Conservation (phyloP, 768 basidiomycete species). For the Vararia minispora region DNA sequence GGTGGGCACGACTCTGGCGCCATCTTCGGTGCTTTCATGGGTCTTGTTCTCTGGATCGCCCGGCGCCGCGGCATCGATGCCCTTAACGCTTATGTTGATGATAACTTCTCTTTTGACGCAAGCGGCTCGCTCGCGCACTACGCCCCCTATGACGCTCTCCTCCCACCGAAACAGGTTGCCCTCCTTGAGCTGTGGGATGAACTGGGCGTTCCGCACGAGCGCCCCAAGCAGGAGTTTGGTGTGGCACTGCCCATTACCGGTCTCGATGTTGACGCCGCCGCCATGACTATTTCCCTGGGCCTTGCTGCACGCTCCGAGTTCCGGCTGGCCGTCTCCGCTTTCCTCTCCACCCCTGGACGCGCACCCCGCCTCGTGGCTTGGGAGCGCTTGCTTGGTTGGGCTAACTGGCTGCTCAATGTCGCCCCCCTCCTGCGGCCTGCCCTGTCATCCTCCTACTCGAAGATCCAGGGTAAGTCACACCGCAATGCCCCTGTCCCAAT, state of each 20-base stretch:
- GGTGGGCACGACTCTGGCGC: conserved; percentile 7
- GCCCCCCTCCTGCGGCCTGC: conserved; percentile 21
- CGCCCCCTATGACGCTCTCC: conserved; percentile 17
- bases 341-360: not conserved
- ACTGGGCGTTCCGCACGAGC: conserved; percentile 27
- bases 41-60: conserved; percentile 29
- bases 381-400: not conserved
- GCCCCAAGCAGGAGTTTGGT: conserved; percentile 28
- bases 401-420: conserved; percentile 22
- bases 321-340: not conserved
- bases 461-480: conserved; percentile 19
- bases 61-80: conserved; percentile 7
- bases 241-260: conserved; percentile 15
- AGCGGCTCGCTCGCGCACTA: conserved; percentile 18
- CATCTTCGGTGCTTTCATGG: conserved; percentile 13
- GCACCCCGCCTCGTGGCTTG: not conserved
- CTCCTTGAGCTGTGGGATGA: conserved; percentile 30
- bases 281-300: conserved; percentile 25
- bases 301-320: not conserved
- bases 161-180: conserved; percentile 23
- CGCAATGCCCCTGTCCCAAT: conserved; percentile 15
- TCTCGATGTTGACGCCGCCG: conserved; percentile 25
- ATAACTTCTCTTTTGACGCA: conserved; percentile 19
- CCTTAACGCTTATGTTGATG: conserved; percentile 25
- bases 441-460: conserved; percentile 21